phyloP scores from a whole-genome alignment of 2,329 filamentous ascomycete genomes.

The Ascomycota sp. region DNA sequence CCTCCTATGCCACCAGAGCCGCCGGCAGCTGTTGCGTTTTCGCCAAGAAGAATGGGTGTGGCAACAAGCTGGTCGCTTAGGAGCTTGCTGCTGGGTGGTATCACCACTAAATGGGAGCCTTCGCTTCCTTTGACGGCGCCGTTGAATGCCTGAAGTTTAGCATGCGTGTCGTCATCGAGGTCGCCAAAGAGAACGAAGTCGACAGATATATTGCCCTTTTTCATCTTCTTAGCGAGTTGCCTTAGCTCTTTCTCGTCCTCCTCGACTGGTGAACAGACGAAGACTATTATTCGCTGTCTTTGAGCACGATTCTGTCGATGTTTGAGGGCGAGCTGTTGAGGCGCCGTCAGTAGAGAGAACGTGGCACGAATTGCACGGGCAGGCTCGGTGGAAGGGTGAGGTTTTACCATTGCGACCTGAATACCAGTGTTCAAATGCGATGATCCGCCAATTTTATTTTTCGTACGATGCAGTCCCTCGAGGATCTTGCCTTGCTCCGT shows the following conservation, averaged over 20 bases:
- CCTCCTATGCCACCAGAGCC: conserved; percentile 34
- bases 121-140: conserved; percentile 79
- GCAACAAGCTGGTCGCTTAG: conserved; percentile 80
- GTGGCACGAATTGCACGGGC: too few species aligned
- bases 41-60: conserved; percentile 73
- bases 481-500: conserved; percentile 91
- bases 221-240: conserved; percentile 90
- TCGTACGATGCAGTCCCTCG: conserved; percentile 72
- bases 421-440: conserved; percentile 82
- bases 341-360: conserved; percentile 5
- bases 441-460: conserved; percentile 72
- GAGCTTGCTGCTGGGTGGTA: conserved; percentile 75
- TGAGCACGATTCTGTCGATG: conserved; percentile 96
- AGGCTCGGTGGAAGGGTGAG: neutral
- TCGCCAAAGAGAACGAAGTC: conserved; percentile 93
- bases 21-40: conserved; percentile 36
- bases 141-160: conserved; percentile 86
- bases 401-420: conserved; percentile 71
- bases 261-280: conserved; percentile 77
- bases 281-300: conserved; percentile 87
- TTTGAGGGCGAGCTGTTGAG: conserved; percentile 68
- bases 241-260: conserved; percentile 78
- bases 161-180: conserved; percentile 67
- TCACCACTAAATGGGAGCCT: conserved; percentile 73
- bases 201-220: conserved; percentile 85